Evolutionary conservation across 805 yeast species (phyloP).

Genomic region (Lipomyces spencermartinsiae): DNA sequence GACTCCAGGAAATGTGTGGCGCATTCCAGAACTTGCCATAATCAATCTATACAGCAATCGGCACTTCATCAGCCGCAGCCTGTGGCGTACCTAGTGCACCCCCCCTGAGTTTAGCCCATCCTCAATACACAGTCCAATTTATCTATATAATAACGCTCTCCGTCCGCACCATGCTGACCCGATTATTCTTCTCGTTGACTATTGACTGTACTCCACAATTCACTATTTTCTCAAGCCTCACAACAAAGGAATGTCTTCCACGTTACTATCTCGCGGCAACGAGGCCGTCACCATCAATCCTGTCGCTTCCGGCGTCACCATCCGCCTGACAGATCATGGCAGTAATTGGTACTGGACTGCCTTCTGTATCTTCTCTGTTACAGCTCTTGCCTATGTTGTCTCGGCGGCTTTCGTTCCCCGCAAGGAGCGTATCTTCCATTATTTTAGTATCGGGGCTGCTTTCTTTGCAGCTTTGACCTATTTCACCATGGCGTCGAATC

Average conservation of each 20-base stretch:
- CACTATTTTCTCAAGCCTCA: background rate
- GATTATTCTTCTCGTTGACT: too few relatives aligned
- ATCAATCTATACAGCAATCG: too few relatives aligned
- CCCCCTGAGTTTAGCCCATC: too few relatives aligned
- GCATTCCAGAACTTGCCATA: too few relatives aligned
- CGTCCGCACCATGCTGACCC: too few relatives aligned
- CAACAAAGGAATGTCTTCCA: background rate
- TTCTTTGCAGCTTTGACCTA: constrained; percentile 56
- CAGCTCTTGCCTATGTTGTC: constrained; percentile 46
- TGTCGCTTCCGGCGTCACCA: constrained; percentile 12
- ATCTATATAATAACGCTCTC: too few relatives aligned
- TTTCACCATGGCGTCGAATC: constrained; percentile 63
- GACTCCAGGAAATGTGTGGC: too few relatives aligned
- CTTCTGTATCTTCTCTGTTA: constrained; percentile 55
- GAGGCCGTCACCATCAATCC: constrained; percentile 30
- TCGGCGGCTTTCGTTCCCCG: constrained; percentile 44
- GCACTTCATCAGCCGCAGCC: too few relatives aligned
- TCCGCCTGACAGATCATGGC: constrained; percentile 59
- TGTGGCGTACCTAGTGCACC: too few relatives aligned
- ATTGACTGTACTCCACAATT: background rate
- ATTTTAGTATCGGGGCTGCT: constrained; percentile 51
- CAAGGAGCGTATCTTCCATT: constrained; percentile 43
- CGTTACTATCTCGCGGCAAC: constrained; percentile 18
- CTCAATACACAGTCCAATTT: too few relatives aligned
- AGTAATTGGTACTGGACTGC: constrained; percentile 74